Conservation (phyloP, 805 yeast species). For the Sporopachydermia quercuum region DNA sequence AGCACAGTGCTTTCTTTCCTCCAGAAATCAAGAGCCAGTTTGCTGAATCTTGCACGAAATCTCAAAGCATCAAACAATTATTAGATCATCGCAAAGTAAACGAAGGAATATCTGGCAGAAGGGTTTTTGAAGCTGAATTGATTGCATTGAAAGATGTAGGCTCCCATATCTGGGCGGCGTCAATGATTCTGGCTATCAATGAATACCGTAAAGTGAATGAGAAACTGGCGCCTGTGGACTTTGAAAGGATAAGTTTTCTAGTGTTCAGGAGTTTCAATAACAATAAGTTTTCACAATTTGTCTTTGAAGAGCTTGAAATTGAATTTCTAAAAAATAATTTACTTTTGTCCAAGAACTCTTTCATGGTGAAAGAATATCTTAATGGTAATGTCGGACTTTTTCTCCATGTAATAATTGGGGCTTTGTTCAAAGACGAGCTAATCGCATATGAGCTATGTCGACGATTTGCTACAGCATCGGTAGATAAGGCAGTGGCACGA, state of each 20-base stretch:
- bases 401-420: background rate
- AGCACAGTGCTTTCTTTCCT: no score
- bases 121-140: no score
- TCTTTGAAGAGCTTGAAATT: background rate
- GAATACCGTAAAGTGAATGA: no score
- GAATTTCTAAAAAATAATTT: constrained; percentile 1
- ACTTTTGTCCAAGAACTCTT: background rate
- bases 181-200: background rate
- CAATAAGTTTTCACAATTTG: background rate
- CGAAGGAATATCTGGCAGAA: no score
- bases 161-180: background rate
- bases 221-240: no score
- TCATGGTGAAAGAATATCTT: background rate
- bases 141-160: background rate
- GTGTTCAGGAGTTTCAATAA: no score
- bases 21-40: no score
- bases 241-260: no score
- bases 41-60: no score
- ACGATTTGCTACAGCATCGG: background rate
- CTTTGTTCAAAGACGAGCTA: background rate
- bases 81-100: no score
- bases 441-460: background rate
- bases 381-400: background rate
- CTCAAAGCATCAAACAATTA: no score
- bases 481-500: background rate